These are phyloP conservation scores for Kurtzmaniella quercitrusa DNA, from an alignment of 1,139 yeast species.

Conservation along the genomic window DNA sequence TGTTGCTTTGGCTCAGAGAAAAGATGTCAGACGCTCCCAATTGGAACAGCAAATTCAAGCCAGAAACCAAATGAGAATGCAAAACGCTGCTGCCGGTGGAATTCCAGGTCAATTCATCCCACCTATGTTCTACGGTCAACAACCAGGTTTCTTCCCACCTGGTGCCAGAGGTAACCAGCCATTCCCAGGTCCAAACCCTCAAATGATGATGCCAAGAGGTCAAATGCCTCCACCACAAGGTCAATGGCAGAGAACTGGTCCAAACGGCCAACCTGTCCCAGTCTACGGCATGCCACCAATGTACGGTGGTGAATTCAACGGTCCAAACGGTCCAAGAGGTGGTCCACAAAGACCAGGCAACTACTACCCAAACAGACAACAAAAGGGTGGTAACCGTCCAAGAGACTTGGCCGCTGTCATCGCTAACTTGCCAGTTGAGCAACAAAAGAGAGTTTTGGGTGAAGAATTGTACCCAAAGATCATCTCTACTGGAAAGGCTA, in stretches of 20 bases:
- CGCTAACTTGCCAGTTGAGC: slow-evolving; percentile 71
- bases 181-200: slow-evolving; percentile 83
- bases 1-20: slow-evolving; percentile 98
- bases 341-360: slow-evolving; percentile 24
- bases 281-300: slow-evolving; percentile 84
- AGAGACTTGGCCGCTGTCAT: slow-evolving; percentile 56
- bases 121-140: slow-evolving; percentile 92
- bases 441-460: slow-evolving; percentile 96
- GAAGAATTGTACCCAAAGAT: slow-evolving; percentile 97
- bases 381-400: slow-evolving; percentile 31
- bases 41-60: slow-evolving; percentile 98
- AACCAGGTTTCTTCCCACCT: slow-evolving; percentile 78
- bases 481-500: slow-evolving; percentile 80
- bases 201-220: slow-evolving; percentile 85
- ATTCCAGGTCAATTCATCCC: slow-evolving; percentile 95
- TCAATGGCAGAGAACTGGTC: slow-evolving; percentile 75
- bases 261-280: slow-evolving; percentile 77
- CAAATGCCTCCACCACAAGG: slow-evolving; percentile 68
- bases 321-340: slow-evolving; percentile 35
- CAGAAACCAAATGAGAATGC: slow-evolving; percentile 97
- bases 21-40: slow-evolving; percentile 96
- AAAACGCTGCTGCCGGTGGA: slow-evolving; percentile 89
- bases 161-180: slow-evolving; percentile 79
- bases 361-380: slow-evolving; percentile 41
- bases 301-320: slow-evolving; percentile 53